A percentile compares a stretch with the other conserved stretches of the same genome.
These are phyloP conservation scores for Conoideocrella luteorostrata DNA, from an alignment of 2,329 filamentous ascomycete species.

Conservation along the genomic window DNA sequence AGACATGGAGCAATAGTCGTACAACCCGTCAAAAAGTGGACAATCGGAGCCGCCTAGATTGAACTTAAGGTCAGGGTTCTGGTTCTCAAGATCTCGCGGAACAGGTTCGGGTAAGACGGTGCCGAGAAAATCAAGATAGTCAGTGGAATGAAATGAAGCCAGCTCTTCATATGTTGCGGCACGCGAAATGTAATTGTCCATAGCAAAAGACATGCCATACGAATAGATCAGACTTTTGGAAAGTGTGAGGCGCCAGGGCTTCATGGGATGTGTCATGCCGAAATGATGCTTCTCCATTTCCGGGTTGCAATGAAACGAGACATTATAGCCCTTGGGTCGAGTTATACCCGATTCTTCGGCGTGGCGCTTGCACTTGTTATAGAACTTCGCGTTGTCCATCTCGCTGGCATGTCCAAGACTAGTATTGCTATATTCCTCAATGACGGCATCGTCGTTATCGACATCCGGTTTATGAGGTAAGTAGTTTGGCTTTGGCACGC, in stretches of 20 bases:
- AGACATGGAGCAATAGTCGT: constrained; percentile 91
- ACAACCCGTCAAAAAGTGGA: constrained; percentile 91
- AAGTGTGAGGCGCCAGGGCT: constrained; percentile 92
- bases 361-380: constrained; percentile 50
- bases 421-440: constrained; percentile 43
- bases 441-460: constrained; percentile 44
- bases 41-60: constrained; percentile 90
- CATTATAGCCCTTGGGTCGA: constrained; percentile 76
- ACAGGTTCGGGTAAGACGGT: constrained; percentile 60
- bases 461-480: constrained; percentile 47
- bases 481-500: constrained; percentile 54
- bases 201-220: constrained; percentile 92
- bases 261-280: constrained; percentile 96
- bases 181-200: constrained; percentile 87
- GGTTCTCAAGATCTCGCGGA: constrained; percentile 58
- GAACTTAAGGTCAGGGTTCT: constrained; percentile 62
- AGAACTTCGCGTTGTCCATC: constrained; percentile 50
- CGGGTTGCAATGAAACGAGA: constrained; percentile 93
- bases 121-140: constrained; percentile 86
- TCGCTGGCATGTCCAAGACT: constrained; percentile 46
- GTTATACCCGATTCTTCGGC: constrained; percentile 63
- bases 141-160: constrained; percentile 74
- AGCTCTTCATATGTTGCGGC: constrained; percentile 84
- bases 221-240: constrained; percentile 92
- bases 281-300: constrained; percentile 96